Evolutionary conservation across 106 monocot species (phyloP), one percentile per base, ranked within the genome.

Genomic region (Narthecium ossifragum): DNA sequence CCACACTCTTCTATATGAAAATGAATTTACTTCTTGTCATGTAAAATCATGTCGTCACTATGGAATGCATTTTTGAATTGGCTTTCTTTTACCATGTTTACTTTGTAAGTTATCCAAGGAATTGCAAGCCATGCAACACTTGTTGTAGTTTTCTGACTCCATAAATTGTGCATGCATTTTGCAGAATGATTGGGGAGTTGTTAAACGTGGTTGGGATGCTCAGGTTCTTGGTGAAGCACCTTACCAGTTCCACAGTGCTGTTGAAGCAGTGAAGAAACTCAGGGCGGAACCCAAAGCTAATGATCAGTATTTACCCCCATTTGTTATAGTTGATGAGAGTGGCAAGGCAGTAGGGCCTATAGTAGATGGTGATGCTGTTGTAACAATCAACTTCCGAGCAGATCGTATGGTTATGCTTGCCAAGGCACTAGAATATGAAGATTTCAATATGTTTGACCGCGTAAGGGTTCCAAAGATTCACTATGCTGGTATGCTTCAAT

Each of bases 201-300:
- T 96, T 39, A 96, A 96, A 43, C 90, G 96, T 57, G 96, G 96
- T 20, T 96, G 96, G 90, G 90, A 96, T 79, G 90, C 96, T 50
- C 96, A 96, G 40, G 90, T 96, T 69, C 96, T 96, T 70, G 96
- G 96, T 66, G 84, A 96, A 77, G 96, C 96, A 59, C 96, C 96
- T 18, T 61, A 86, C 81, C 80, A 90, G 38, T 96, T 96, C 31
- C 57, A 45, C 24, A 79, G 55, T 71, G 86, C 90, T 46, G 57
- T 96, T 29, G 90, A 90, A 70, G 96, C 96, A 53, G 90, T 96
- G 34, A 96, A 90, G 70, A 80, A 72, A 31, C 69, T 96, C 17
- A 83, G 96, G 55, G 75, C 66, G 65, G 76, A 69, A 9, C 77
- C 90, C 1, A 84, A 90, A 20, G 68, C 68, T 21, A 96, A 33